Evolutionary conservation across 2,329 filamentous ascomycete species (phyloP).

Genomic region (Verticillium longisporum): DNA sequence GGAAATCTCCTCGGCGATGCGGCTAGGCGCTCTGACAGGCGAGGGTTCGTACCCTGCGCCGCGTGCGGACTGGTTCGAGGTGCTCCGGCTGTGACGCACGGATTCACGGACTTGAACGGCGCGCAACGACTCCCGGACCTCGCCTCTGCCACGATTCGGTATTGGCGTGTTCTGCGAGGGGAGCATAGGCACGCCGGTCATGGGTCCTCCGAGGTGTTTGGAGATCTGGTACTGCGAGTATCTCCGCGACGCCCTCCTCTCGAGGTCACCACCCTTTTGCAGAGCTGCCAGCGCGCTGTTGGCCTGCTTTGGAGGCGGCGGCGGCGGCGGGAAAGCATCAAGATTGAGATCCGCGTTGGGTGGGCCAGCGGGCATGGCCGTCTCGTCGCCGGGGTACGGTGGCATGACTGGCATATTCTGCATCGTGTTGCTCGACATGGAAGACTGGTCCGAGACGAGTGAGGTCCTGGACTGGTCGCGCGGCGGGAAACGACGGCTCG

Average conservation of each 20-base stretch:
- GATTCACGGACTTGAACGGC: conserved; percentile 50
- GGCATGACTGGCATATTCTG: conserved; percentile 70
- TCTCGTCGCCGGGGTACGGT: conserved; percentile 60
- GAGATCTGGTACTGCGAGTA: conserved; percentile 97
- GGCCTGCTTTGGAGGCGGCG: conserved; percentile 62
- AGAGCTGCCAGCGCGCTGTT: conserved; percentile 87
- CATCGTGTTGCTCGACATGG: conserved; percentile 66
- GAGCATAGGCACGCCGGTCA: conserved; percentile 79
- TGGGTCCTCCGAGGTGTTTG: conserved; percentile 77
- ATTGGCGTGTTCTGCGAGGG: conserved; percentile 76
- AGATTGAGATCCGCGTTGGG: conserved; percentile 42
- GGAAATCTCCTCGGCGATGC: conserved; percentile 56
- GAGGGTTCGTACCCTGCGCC: conserved; percentile 44
- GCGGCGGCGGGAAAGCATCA: conserved; percentile 62
- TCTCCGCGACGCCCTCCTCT: conserved; percentile 82
- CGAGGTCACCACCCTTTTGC: conserved; percentile 85
- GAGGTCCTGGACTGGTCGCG: conserved; percentile 48
- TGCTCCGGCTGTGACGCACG: conserved; percentile 40
- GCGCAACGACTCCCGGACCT: conserved; percentile 78
- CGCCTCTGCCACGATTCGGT: conserved; percentile 73
- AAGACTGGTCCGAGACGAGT: conserved; percentile 53
- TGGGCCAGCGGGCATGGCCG: conserved; percentile 33
- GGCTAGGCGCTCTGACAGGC: conserved; percentile 50
- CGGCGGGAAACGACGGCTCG: conserved; percentile 34
- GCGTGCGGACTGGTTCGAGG: conserved; percentile 36